Evolutionary conservation across 805 yeast genomes (phyloP), one percentile per base, ranked within the genome.

Genomic region (Candida tallmaniae): DNA sequence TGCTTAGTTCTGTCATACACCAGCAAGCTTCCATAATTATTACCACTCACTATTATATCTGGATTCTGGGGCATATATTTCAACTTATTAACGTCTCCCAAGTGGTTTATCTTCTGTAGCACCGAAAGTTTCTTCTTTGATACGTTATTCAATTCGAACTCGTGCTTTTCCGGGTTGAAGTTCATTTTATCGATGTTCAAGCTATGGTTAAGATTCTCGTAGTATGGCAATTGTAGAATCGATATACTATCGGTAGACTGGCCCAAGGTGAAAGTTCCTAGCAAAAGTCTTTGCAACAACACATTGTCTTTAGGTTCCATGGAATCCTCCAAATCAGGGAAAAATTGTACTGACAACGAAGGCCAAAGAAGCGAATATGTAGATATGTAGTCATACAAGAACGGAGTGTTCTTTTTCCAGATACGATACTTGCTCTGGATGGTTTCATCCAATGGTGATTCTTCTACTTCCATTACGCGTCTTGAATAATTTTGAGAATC

Each of bases 1-100:
- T 86, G 95, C 52, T 85, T 87, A 0, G 97, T 88, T 46, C 93
- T 69, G 55, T 89, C 95, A 56, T 80, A 85, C 4, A 89, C 59
- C 33, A 70, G 75, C 9, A 81, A 64, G 10, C 71, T 63, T 1
- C 96, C 96, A 21, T 61, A 54, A 27, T 81, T 76, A 27, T 83
- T 76, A 7, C 79, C 75, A 13, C 87, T 73, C 2, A 89, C 86
- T 4, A 89, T 68, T 4, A 89, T 50, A 49, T 88, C 93, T 2
- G 93, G 93, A 48, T 89, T 89, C 45, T 83, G 90, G 0, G 96
- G 95, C 78, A 84, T 75, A 48, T 74, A 76, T 23, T 81, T 67
- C 0, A 83, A 79, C 41, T 75, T 73, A 51, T 86, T 85, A 36
- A 88, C 80, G 43, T 82, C 93, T 2, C 85, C 88, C 1, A 62